Base-by-base conservation (phyloP, 805 yeast genomes). In the Geotrichum ghanense region DNA sequence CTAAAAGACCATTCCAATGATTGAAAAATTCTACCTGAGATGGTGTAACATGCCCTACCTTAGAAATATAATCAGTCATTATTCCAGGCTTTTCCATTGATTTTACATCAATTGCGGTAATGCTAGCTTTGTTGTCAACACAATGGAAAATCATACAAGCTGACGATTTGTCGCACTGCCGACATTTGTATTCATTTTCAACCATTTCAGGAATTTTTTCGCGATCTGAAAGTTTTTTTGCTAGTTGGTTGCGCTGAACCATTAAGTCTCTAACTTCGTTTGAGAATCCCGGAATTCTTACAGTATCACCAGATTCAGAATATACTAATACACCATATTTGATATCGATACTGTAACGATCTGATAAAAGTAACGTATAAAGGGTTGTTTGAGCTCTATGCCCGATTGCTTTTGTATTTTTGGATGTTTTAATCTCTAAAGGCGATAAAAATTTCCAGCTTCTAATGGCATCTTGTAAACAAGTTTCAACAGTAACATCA, bases 401-500 rank as follows among this genome's bases (percentile, higher is more conserved):
- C 2, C 81, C 63, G 3, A 81, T 61, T 34, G 78, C 70, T 42
- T 75, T 77, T 25, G 71, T 64, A 14, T 44, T 42, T 45, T 68
- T 70, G 0, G 97, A 96, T 0, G 97, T 87, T 59, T 92, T 92
- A 48, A 92, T 78, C 60, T 92, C 99, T 66, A 92, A 68, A 0
- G 97, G 97, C 1, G 79, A 73, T 10, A 87, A 71, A 46, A 59
- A 71, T 26, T 68, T 74, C n/a, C 74, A 74, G 1, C 54, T 52
- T 12, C 60, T 57, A 3, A 58, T 52, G 3, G 56, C 51, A 3
- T 68, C 69, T 41, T 66, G 66, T 6, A 73, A 58, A 22, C 51
- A 47, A 0, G 83, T 82, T 53, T 82, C 83, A 1, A 87, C 72
- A 0, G 95, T 87, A 2, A 82, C 95, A 66, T 92, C 99, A 16